Evolutionary conservation across 352 stramenopile genomes (phyloP).

Genomic region (Globisporangium iwayamae): DNA sequence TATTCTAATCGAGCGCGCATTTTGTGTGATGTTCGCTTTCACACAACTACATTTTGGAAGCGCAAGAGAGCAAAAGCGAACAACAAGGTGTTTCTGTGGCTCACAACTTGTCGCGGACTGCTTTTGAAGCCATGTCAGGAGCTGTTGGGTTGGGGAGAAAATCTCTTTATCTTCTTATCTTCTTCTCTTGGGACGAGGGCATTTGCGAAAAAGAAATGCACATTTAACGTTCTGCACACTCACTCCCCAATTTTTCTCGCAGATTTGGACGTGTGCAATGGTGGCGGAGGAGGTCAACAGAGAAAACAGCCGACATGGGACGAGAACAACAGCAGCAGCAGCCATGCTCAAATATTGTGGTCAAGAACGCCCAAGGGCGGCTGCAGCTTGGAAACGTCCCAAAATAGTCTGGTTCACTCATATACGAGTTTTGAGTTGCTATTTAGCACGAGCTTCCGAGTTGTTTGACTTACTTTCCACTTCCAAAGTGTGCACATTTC

Average conservation of each 20-base stretch:
- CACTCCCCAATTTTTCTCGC: background rate
- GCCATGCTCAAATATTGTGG: background rate
- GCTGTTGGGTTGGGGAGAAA: no score
- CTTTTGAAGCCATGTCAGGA: background rate
- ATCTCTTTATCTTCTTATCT: no score
- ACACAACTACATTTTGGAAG: background rate
- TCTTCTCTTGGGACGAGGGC: slow-evolving; percentile 4
- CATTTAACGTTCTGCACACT: slow-evolving; percentile 3
- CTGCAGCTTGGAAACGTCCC: no score
- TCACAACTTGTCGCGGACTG: background rate
- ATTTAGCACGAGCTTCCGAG: no score
- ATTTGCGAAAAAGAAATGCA: slow-evolving; percentile 1
- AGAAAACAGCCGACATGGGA: background rate
- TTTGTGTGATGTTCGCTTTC: background rate
- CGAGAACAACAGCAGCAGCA: background rate
- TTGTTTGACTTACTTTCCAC: no score
- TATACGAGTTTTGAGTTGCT: no score
- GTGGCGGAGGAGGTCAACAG: no score
- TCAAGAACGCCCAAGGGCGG: no score
- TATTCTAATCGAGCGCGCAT: background rate
- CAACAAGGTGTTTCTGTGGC: background rate
- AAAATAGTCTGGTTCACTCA: no score
- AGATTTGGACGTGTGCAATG: slow-evolving; percentile 1
- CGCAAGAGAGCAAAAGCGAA: slow-evolving; percentile 5
- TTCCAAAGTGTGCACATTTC: no score